Percentiles rank a stretch among this genome's conserved stretches.
These are phyloP conservation scores for Santalum album DNA, from an alignment of 164 flowering plant species.

Conservation along the genomic window DNA sequence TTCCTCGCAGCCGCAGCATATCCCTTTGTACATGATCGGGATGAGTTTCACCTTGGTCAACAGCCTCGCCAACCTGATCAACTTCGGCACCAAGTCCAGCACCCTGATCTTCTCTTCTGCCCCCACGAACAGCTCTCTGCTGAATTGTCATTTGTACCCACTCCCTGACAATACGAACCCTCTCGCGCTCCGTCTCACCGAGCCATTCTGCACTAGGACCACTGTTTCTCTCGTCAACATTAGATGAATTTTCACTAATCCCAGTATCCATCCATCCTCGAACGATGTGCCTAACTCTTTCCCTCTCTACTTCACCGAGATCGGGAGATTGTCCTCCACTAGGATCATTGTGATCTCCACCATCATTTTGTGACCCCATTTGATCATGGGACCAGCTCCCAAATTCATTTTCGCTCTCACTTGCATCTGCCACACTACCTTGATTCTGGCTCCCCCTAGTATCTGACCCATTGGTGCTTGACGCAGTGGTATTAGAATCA, in stretches of 20 bases:
- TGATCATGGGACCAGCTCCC: slow-evolving; percentile 67
- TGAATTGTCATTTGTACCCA: slow-evolving; percentile 82
- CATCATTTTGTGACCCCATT: slow-evolving; percentile 39
- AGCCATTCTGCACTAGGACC: slow-evolving; percentile 64
- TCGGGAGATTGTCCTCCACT: slow-evolving; percentile 95
- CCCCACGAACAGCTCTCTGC: slow-evolving; percentile 46
- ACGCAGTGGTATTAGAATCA: slow-evolving; percentile 39
- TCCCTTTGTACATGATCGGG: slow-evolving; percentile 62
- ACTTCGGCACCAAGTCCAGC: slow-evolving; percentile 21
- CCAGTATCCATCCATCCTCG: slow-evolving; percentile 86
- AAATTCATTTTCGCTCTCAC: slow-evolving; percentile 85
- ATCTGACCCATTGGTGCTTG: slow-evolving; percentile 43
- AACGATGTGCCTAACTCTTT: slow-evolving; percentile 70
- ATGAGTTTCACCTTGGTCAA: slow-evolving; percentile 50
- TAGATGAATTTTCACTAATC: slow-evolving; percentile 40
- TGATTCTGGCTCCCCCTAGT: slow-evolving; percentile 45
- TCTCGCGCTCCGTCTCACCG: slow-evolving; percentile 67
- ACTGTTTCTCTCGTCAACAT: slow-evolving; percentile 31
- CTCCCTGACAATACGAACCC: slow-evolving; percentile 67
- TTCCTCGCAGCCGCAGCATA: slow-evolving; percentile 59
- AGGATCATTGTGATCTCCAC: slow-evolving; percentile 40
- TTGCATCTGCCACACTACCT: slow-evolving; percentile 53
- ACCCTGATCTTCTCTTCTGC: slow-evolving; percentile 43
- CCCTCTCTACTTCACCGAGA: slow-evolving; percentile 84
- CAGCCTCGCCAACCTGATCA: slow-evolving; percentile 30